Base-by-base conservation (phyloP, 148 eudicot species). In the Gaultheria prostrata region DNA sequence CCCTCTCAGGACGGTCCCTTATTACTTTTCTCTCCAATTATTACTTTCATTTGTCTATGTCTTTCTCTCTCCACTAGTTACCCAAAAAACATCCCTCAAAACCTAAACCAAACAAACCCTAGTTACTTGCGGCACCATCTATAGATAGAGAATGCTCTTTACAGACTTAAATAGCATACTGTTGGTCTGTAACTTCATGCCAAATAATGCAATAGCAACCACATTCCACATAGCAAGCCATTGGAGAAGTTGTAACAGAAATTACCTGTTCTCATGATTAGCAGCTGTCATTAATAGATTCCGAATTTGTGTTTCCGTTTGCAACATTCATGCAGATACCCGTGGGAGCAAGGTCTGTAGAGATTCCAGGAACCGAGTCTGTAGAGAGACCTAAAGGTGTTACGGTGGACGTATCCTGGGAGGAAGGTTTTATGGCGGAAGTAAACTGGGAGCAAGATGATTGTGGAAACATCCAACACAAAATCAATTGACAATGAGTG, bases 381-480 rank as follows among this genome's bases (percentile, higher is more conserved):
- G 85, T 89, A 77, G 93, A 90, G 77, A 88, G 89, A 79, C 89
- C 94, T 13, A 83, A 84, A n/a, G n/a, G n/a, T n/a, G n/a, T n/a
- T n/a, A n/a, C n/a, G n/a, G n/a, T n/a, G n/a, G n/a, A n/a, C n/a
- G n/a, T n/a, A n/a, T n/a, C n/a, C n/a, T n/a, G n/a, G n/a, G n/a
- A n/a, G n/a, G n/a, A n/a, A 79, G 96, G 98, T 74, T 28, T 86
- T 39, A 95, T 95, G 98, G 98, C 93, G 8, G 94, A 93, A 86
- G 92, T 95, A 17, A 84, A 86, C 45, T 94, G 96, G 98, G 91
- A 91, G 63, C 94, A 91, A 83, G 94, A 94, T 87, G 98, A 95
- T 81, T 82, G 92, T 9, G 98, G 95, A n/a, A n/a, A n/a, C n/a
- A n/a, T n/a, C n/a, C n/a, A n/a, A n/a, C n/a, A n/a, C n/a, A n/a